phyloP scores from a whole-genome alignment of 2,329 filamentous ascomycete genomes.

The Clonostachys byssicola region DNA sequence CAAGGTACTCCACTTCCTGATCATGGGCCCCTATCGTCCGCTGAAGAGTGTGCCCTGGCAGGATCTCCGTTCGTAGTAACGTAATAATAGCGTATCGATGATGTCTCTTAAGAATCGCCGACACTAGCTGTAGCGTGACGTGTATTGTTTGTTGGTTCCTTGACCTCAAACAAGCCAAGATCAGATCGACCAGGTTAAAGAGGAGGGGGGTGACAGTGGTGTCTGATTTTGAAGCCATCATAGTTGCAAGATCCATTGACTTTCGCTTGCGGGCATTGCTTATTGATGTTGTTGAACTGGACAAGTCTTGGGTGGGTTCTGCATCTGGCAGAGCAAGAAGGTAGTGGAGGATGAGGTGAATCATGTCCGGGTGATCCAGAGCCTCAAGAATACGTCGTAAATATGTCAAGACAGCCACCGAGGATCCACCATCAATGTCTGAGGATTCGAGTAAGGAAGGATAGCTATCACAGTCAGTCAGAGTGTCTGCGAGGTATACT shows the following conservation, averaged over 20 bases:
- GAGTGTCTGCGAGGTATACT: neutral
- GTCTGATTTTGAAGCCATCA: slow-evolving; percentile 70
- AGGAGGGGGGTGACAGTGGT: slow-evolving; percentile 71
- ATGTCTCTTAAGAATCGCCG: slow-evolving; percentile 80
- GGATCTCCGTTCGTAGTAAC: slow-evolving; percentile 63
- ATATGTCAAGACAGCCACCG: slow-evolving; percentile 92
- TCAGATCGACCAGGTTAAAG: slow-evolving; percentile 90
- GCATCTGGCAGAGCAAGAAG: slow-evolving; percentile 73
- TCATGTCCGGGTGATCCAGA: slow-evolving; percentile 88
- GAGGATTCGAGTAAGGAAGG: slow-evolving; percentile 95
- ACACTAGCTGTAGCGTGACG: slow-evolving; percentile 83
- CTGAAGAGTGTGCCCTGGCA: slow-evolving; percentile 46
- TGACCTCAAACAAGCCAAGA: slow-evolving; percentile 80
- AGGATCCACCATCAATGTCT: slow-evolving; percentile 93
- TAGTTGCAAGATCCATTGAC: slow-evolving; percentile 81
- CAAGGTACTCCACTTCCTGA: slow-evolving; percentile 69
- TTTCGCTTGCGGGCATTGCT: slow-evolving; percentile 77
- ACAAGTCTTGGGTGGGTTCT: slow-evolving; percentile 14
- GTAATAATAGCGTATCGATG: slow-evolving; percentile 81
- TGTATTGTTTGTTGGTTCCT: slow-evolving; percentile 84
- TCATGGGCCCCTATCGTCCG: slow-evolving; percentile 73
- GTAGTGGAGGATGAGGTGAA: slow-evolving; percentile 90
- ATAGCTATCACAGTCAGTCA: slow-evolving; percentile 54
- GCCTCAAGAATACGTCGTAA: slow-evolving; percentile 86
- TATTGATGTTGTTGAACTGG: slow-evolving; percentile 35